Evolutionary conservation across 148 eudicot genomes (phyloP).

Genomic region (Pouteria glomerata): DNA sequence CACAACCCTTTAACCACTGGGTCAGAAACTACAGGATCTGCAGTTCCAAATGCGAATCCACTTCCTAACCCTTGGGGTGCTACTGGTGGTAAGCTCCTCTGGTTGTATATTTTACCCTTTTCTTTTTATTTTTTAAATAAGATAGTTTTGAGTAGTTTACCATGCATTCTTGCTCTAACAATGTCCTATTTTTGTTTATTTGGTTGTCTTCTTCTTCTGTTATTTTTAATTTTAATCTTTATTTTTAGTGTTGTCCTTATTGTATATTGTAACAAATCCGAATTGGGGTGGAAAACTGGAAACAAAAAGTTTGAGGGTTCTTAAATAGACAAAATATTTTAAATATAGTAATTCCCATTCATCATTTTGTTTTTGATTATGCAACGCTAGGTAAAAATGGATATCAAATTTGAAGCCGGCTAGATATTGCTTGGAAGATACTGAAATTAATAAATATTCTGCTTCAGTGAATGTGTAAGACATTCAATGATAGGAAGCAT

Average conservation of each 20-base stretch:
- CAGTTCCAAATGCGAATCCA: slow-evolving; percentile 73
- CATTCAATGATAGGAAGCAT: neutral
- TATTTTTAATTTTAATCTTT: neutral
- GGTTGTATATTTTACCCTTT: neutral
- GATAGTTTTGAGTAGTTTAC: no score
- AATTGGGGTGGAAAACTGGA: no score
- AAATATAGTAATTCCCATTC: neutral
- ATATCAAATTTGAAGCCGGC: neutral
- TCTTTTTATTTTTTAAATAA: no score
- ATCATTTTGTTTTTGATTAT: slow-evolving; percentile 1
- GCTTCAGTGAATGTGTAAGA: neutral
- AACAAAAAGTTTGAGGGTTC: no score
- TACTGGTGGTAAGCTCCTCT: slow-evolving; percentile 51
- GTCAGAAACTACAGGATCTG: slow-evolving; percentile 47
- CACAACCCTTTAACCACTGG: slow-evolving; percentile 60
- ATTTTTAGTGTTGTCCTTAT: neutral
- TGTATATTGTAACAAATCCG: no score
- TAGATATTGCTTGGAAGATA: slow-evolving; percentile 8
- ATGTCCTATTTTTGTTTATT: neutral
- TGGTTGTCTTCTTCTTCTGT: neutral
- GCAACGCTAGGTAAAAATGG: neutral
- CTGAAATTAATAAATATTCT: neutral
- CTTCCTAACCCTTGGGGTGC: slow-evolving; percentile 90
- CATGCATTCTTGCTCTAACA: neutral
- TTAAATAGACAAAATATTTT: neutral